Percentiles rank a stretch among this genome's conserved stretches.
Evolutionary conservation across 768 basidiomycete species (phyloP).

Genomic region (Mycena haematopus): DNA sequence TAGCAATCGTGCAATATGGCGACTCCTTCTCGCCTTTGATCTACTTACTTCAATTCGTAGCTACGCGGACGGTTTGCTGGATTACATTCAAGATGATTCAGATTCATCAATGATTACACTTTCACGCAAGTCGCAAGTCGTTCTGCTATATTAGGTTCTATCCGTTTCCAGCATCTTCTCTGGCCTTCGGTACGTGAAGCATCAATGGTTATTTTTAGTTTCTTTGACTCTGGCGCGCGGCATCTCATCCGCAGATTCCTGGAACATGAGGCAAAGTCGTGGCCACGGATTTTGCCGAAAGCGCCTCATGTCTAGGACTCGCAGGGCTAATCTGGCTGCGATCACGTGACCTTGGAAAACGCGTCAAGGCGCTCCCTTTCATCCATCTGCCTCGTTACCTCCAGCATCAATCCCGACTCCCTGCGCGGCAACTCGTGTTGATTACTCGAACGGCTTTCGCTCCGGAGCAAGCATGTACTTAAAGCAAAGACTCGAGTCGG

Average conservation of each 20-base stretch:
- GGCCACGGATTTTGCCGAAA: conserved; percentile 37
- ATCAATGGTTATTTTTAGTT: too few species aligned
- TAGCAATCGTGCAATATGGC: neutral
- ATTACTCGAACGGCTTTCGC: conserved; percentile 28
- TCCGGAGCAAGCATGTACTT: conserved; percentile 26
- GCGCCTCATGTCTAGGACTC: conserved; percentile 3
- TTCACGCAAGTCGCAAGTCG: too few species aligned
- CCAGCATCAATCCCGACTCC: conserved; percentile 29
- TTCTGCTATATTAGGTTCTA: too few species aligned
- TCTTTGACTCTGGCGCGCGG: too few species aligned
- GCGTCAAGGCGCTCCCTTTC: conserved; percentile 31
- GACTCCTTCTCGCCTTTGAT: too few species aligned
- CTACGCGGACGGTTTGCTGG: too few species aligned
- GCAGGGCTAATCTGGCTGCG: conserved; percentile 30
- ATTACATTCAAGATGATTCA: too few species aligned
- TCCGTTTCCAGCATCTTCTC: too few species aligned
- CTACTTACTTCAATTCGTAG: neutral
- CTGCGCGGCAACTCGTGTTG: conserved; percentile 36
- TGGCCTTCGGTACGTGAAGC: too few species aligned
- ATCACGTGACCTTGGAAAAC: conserved; percentile 34
- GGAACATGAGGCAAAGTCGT: conserved; percentile 35
- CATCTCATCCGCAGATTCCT: too few species aligned
- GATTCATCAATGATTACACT: too few species aligned
- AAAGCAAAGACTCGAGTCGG: conserved; percentile 30
- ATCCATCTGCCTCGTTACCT: conserved; percentile 32